These are phyloP conservation scores for Haplosporangium sp. DNA, from an alignment of 371 early-diverging fungal genomes.

Conservation along the genomic window DNA sequence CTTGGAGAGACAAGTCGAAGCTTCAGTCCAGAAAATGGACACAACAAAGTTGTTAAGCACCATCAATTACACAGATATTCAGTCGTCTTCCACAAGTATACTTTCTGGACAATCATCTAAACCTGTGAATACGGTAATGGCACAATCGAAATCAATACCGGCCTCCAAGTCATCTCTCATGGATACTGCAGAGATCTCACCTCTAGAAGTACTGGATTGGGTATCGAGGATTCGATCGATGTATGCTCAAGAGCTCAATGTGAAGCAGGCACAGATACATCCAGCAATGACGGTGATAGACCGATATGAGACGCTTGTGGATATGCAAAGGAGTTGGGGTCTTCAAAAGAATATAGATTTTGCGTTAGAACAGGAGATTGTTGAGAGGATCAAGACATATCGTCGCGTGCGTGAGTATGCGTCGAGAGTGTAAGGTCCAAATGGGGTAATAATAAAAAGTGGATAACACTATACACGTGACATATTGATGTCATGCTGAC, in stretches of 20 bases:
- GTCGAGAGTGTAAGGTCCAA: conserved; percentile 15
- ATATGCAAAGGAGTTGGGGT: conserved; percentile 43
- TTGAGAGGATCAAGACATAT: conserved; percentile 48
- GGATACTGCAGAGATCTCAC: conserved; percentile 45
- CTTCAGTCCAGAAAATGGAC: conserved; percentile 34
- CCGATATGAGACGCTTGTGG: conserved; percentile 34
- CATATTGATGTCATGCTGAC: too few relatives aligned
- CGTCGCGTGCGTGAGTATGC: conserved; percentile 52
- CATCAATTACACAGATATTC: neutral
- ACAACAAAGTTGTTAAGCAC: conserved; percentile 16
- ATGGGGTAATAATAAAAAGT: too few relatives aligned
- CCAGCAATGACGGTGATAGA: conserved; percentile 28
- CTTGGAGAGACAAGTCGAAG: conserved; percentile 42
- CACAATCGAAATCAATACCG: neutral
- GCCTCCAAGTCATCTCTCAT: conserved; percentile 15
- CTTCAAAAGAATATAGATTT: conserved; percentile 47
- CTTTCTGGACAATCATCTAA: neutral
- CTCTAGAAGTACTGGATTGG: conserved; percentile 48
- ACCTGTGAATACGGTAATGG: neutral
- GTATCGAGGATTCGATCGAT: conserved; percentile 39
- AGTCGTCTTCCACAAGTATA: neutral
- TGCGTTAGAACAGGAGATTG: conserved; percentile 51
- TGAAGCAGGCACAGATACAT: conserved; percentile 43
- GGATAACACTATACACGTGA: too few relatives aligned
- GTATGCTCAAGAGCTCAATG: conserved; percentile 37